Conservation (phyloP, 108 stramenopile species). For the Nannochloropsis salina region DNA sequence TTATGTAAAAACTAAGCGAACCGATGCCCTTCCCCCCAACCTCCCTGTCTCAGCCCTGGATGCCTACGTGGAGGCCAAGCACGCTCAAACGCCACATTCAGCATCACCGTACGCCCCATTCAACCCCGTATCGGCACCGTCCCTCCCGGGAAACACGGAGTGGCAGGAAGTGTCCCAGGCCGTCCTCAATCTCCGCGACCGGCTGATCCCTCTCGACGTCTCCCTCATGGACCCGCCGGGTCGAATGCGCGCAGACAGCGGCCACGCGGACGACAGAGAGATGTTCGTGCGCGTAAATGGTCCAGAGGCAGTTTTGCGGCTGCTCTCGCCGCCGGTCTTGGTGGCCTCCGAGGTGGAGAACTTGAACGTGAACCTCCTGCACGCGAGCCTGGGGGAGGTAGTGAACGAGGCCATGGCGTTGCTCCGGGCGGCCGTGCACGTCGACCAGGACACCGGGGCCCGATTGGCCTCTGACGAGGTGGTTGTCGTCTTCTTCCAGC, state of each 20-base stretch:
- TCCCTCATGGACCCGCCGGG: background rate
- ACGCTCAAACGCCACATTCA: background rate
- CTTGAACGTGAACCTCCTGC: background rate
- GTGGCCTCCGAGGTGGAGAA: background rate
- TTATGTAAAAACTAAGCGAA: no score
- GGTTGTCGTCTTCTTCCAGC: conserved; percentile 61
- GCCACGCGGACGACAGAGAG: background rate
- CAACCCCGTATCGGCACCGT: background rate
- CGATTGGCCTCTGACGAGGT: conserved; percentile 45
- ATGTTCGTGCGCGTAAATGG: background rate
- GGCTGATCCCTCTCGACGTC: background rate
- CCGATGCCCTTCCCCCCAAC: background rate
- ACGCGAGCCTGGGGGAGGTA: background rate
- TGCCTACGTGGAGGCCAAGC: conserved; percentile 15
- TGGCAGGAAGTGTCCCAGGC: background rate
- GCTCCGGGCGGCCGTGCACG: conserved; percentile 59
- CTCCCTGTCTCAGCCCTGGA: background rate
- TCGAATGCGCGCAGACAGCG: background rate
- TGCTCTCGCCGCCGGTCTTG: background rate
- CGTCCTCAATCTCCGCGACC: background rate
- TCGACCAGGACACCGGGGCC: conserved; percentile 55
- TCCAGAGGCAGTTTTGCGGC: background rate
- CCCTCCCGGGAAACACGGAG: no score
- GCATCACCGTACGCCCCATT: background rate
- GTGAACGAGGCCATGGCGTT: conserved; percentile 65